A percentile compares a stretch with the other conserved stretches of the same genome.
These are phyloP conservation scores for Xylaria polymorpha DNA, from an alignment of 2,329 filamentous ascomycete genomes.

Conservation along the genomic window DNA sequence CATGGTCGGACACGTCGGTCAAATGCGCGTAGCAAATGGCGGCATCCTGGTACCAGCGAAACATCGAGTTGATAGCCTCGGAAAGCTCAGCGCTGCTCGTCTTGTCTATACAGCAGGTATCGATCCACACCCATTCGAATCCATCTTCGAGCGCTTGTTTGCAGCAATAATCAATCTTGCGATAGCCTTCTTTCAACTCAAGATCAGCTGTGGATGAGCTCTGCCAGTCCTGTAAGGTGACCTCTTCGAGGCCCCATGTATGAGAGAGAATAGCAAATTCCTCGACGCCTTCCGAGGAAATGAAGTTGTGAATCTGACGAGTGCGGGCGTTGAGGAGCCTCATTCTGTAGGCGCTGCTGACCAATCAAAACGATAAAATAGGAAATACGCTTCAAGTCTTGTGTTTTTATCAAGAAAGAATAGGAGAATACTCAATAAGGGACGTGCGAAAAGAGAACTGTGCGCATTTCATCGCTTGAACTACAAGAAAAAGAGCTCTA, in stretches of 20 bases:
- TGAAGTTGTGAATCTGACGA: constrained; percentile 15
- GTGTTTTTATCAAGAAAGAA: too few species aligned
- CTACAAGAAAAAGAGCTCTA: too few species aligned
- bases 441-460: too few species aligned
- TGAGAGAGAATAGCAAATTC: constrained; percentile 33
- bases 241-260: constrained; percentile 27
- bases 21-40: constrained; percentile 45
- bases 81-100: too few species aligned
- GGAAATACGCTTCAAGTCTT: too few species aligned
- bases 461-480: too few species aligned
- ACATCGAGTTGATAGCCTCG: constrained; percentile 2
- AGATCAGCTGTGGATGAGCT: constrained; percentile 2
- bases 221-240: constrained; percentile 25
- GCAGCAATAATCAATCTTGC: constrained; percentile 27
- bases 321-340: constrained; percentile 22
- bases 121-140: constrained; percentile 28
- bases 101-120: constrained; percentile 22
- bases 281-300: constrained; percentile 1
- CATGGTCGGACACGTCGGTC: constrained; percentile 33
- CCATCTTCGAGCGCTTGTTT: constrained; percentile 27
- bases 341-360: neutral
- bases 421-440: too few species aligned
- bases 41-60: constrained; percentile 44
- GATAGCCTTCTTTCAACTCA: constrained; percentile 19
- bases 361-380: neutral